phyloP scores from a whole-genome alignment of 2,329 filamentous ascomycete species.

The Orbilia javanica region DNA sequence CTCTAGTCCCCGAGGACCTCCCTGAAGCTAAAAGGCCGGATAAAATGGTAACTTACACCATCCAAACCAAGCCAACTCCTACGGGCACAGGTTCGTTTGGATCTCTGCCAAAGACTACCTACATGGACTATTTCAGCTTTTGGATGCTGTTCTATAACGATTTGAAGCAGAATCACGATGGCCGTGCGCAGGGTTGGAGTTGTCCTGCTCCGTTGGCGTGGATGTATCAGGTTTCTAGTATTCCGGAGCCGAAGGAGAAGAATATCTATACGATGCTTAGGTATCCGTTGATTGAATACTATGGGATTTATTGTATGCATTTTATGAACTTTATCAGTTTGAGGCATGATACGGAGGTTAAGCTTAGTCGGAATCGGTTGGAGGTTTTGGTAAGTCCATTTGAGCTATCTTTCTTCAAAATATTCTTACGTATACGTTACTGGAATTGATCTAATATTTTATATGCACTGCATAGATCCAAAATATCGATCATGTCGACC shows the following conservation, averaged over 20 bases:
- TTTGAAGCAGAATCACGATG: background rate
- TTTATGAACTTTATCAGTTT: background rate
- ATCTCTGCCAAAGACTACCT: background rate
- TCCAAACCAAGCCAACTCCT: no score
- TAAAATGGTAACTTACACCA: background rate
- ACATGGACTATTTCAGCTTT: background rate
- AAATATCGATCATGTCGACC: background rate
- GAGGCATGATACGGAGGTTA: background rate
- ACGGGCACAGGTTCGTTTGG: no score
- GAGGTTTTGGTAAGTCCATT: background rate
- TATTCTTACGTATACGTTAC: background rate
- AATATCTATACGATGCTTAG: background rate
- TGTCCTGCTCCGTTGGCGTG: background rate
- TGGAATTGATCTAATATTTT: background rate
- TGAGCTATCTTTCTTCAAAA: no score
- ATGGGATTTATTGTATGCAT: background rate
- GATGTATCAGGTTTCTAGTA: background rate
- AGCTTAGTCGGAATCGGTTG: background rate
- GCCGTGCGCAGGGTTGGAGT: background rate
- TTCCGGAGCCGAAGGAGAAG: background rate
- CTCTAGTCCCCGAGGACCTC: no score
- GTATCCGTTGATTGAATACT: slow-evolving; percentile 4
- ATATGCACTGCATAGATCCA: background rate
- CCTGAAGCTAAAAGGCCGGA: no score
- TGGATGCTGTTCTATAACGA: background rate